Evolutionary conservation across 345 rosid genomes (phyloP), one percentile per base, ranked within the genome.

Genomic region (Geranium brycei): DNA sequence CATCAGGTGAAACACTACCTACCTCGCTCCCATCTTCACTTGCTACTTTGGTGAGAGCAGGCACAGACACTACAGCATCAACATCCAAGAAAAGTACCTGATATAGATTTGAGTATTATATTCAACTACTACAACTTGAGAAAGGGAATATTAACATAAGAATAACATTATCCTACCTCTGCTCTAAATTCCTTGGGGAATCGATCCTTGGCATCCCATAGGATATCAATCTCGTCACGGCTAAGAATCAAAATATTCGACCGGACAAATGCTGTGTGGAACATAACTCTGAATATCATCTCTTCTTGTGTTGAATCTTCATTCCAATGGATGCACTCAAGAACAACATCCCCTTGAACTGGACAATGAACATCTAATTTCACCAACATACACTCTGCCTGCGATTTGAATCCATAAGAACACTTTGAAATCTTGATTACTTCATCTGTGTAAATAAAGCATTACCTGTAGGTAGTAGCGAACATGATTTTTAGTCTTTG

Each of bases 341-440:
- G 76, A 78, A 90, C 97, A 64, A 93, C 87, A 73, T 93, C 99
- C 63, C 99, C 97, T 80, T 86, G 97, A 66, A 93, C 80, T 59
- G 76, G 95, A 71, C 95, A 90, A 57, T 79, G 85, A 53, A 93
- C 73, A 71, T 90, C 95, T 73, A 88, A 69, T 77, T 90, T 93
- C 66, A 86, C 91, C 74, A 86, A 77, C 64, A 78, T 56, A 66
- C 95, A 81, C 69, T 93, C 99, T 63, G 83, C 89, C 99, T 93
- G 92, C 75, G 75, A 59, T 71, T 66, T 61, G 79, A 64, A 51
- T 69, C 63, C 60, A 69, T 65, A 59, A 81, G 66, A 64, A 72
- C 51, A 72, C 16, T 18, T 66, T 17, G 63, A 64, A 53, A 59
- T 16, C 35, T 58, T 59, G 59, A 19, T 16, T 55, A 51, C 57